Evolutionary conservation across 164 flowering plant species (phyloP).

Genomic region (Magnolia changhungtana): DNA sequence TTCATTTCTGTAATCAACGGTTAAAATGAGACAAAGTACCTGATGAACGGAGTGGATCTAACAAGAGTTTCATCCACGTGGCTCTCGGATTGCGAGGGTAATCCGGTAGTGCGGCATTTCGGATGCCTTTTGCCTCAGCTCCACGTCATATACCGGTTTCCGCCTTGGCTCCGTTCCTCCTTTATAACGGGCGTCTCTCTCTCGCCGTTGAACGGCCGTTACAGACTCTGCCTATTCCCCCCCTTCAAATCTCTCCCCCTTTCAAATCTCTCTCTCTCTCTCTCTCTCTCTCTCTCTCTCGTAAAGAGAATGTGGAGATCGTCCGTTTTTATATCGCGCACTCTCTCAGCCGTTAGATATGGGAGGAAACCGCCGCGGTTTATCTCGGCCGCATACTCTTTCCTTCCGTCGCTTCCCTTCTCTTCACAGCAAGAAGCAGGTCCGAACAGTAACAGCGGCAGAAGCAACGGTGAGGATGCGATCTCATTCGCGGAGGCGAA

Average conservation of each 20-base stretch:
- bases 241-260: neutral
- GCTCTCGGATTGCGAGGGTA: no score
- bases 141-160: no score
- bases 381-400: no score
- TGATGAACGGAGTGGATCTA: no score
- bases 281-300: neutral
- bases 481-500: conserved; percentile 66
- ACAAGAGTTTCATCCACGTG: no score
- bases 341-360: neutral
- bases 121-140: no score
- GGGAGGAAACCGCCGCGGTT: neutral
- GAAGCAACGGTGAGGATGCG: neutral
- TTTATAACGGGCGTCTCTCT: neutral
- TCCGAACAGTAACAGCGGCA: no score
- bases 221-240: no score
- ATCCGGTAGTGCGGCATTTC: no score
- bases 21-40: no score
- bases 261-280: neutral
- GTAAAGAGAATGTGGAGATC: conserved; percentile 1
- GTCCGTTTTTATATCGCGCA: neutral
- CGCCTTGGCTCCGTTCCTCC: neutral
- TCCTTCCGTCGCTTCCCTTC: neutral
- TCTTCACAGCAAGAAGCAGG: neutral
- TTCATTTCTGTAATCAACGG: no score
- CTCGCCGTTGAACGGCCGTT: neutral